A percentile compares a stretch with the other conserved stretches of the same genome.
Conservation (phyloP, 495 filamentous ascomycete genomes). For the Aspergillus sclerotiicarbonarius region DNA sequence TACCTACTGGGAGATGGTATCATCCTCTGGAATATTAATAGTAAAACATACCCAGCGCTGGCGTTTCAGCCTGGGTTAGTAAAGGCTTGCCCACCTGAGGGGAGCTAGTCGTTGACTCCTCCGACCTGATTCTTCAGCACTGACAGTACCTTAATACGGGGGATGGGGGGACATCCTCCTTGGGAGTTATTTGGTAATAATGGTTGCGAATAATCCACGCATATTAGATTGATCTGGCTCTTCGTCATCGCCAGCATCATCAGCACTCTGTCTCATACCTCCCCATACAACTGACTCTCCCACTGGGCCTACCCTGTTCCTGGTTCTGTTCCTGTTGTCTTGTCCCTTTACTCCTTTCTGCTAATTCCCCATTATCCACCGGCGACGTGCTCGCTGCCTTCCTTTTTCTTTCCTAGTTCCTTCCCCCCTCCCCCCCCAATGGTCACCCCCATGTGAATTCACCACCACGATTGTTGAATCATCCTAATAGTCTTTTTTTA, state of each 20-base stretch:
- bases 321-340: not conserved
- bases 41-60: not conserved
- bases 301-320: not conserved
- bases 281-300: not conserved
- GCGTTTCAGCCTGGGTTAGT: slow-evolving; percentile 6
- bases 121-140: slow-evolving; percentile 4
- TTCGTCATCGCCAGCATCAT: slow-evolving; percentile 5
- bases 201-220: slow-evolving; percentile 1
- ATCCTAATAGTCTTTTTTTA: slow-evolving; percentile 3
- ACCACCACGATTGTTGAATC: not conserved
- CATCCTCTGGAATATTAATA: not conserved
- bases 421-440: not conserved
- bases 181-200: not conserved
- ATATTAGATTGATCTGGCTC: slow-evolving; percentile 2
- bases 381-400: not conserved
- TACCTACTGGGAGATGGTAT: not conserved
- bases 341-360: not conserved
- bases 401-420: not conserved
- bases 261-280: not conserved
- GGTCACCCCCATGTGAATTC: not conserved
- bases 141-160: slow-evolving; percentile 7
- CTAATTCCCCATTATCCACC: slow-evolving; percentile 1
- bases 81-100: slow-evolving; percentile 5
- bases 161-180: not conserved
- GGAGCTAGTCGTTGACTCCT: not conserved